Evolutionary conservation across 148 eudicot genomes (phyloP).

Genomic region (Fallopia convolvulus): DNA sequence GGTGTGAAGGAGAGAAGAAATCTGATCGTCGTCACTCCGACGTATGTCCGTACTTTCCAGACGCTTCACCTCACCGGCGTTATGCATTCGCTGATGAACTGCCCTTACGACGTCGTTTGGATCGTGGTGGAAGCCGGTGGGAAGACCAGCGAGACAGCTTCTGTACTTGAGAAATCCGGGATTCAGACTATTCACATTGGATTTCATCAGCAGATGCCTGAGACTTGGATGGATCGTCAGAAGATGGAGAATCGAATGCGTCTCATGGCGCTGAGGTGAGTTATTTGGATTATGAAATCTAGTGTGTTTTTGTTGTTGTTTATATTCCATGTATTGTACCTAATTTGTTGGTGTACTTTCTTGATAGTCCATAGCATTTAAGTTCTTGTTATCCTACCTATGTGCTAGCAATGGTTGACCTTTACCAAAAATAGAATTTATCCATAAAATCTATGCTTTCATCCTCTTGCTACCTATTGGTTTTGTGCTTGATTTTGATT

Average conservation of each 20-base stretch:
- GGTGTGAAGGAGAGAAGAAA: constrained; percentile 67
- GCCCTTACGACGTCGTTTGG: constrained; percentile 66
- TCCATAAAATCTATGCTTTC: background rate
- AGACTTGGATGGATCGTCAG: constrained; percentile 65
- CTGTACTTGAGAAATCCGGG: constrained; percentile 50
- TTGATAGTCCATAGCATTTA: background rate
- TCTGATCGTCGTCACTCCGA: constrained; percentile 74
- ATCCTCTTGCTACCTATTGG: background rate
- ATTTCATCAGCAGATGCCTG: constrained; percentile 48
- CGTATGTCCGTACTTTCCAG: constrained; percentile 91
- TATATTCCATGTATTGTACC: background rate
- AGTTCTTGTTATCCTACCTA: background rate
- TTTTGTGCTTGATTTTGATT: constrained; percentile 15
- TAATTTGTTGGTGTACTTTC: background rate
- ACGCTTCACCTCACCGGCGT: constrained; percentile 79
- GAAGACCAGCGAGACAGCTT: constrained; percentile 60
- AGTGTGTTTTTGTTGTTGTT: background rate
- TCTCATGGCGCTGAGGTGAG: constrained; percentile 60
- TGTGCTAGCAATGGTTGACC: background rate
- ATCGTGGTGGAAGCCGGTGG: constrained; percentile 95
- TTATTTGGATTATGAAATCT: background rate
- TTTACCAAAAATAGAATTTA: background rate
- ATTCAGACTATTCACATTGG: constrained; percentile 57
- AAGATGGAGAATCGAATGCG: constrained; percentile 73
- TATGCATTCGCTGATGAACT: constrained; percentile 91